Percentiles rank a stretch among this genome's conserved stretches.
Conservation (phyloP, 352 stramenopile genomes). For the Phytophthora sojae region DNA sequence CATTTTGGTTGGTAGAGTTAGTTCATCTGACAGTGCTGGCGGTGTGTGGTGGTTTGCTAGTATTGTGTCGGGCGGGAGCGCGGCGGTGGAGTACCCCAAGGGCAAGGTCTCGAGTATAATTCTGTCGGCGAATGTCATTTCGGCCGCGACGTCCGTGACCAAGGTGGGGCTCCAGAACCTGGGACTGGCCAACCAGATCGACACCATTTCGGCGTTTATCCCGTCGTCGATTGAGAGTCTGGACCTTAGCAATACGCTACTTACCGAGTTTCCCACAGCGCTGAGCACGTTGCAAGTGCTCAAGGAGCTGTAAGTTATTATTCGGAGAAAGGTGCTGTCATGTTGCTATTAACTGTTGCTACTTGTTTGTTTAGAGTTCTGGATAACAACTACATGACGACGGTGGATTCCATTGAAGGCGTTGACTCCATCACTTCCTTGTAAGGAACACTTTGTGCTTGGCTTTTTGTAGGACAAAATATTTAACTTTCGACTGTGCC, state of each 20-base stretch:
- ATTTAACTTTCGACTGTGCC: not conserved
- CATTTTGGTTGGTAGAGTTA: not conserved
- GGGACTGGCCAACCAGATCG: constrained; percentile 26
- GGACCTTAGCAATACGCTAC: constrained; percentile 39
- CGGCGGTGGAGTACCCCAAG: constrained; percentile 31
- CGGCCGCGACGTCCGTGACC: constrained; percentile 23
- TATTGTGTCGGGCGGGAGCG: constrained; percentile 28
- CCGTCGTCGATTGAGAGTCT: constrained; percentile 28
- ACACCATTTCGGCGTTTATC: constrained; percentile 25
- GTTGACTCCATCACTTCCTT: constrained; percentile 32
- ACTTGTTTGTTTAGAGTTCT: constrained; percentile 23
- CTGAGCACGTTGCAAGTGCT: constrained; percentile 31
- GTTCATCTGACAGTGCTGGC: too few relatives aligned
- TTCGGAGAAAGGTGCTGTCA: not conserved
- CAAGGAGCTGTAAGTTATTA: constrained; percentile 26
- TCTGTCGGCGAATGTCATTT: constrained; percentile 30
- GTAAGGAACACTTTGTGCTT: constrained; percentile 11
- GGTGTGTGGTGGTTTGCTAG: not conserved
- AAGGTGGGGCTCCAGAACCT: constrained; percentile 36
- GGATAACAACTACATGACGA: constrained; percentile 42
- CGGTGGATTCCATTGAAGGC: constrained; percentile 17
- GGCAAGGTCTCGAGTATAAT: constrained; percentile 41
- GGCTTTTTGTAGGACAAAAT: not conserved
- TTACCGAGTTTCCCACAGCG: constrained; percentile 29
- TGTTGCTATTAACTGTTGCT: not conserved